Evolutionary conservation across 2,329 filamentous ascomycete genomes (phyloP).

Genomic region (Cercospora sojina): DNA sequence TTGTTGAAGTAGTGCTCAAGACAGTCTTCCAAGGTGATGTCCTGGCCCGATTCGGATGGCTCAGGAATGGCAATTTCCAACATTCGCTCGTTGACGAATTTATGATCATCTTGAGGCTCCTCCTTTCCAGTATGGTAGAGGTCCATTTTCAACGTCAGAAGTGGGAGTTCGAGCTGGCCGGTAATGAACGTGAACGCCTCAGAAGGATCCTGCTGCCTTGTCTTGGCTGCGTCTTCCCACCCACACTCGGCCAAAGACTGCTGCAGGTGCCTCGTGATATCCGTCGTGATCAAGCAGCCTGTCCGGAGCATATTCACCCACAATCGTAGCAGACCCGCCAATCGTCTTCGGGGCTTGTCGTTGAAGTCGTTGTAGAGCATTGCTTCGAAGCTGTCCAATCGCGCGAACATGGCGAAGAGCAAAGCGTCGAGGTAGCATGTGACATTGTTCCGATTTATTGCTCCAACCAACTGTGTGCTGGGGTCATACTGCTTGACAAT

Average conservation of each 20-base stretch:
- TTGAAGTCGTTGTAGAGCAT: constrained; percentile 80
- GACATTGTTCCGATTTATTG: constrained; percentile 78
- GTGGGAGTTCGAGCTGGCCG: constrained; percentile 78
- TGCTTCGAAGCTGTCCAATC: constrained; percentile 85
- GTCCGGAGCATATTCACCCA: constrained; percentile 92
- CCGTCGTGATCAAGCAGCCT: constrained; percentile 79
- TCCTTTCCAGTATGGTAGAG: constrained; percentile 89
- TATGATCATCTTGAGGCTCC: constrained; percentile 82
- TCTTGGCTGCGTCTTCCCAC: constrained; percentile 74
- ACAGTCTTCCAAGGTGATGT: constrained; percentile 81
- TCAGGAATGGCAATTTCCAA: constrained; percentile 89
- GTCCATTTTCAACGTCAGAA: constrained; percentile 89
- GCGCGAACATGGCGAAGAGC: constrained; percentile 93
- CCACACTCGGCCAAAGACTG: constrained; percentile 80
- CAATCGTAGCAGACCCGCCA: constrained; percentile 75
- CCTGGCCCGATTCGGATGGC: constrained; percentile 58
- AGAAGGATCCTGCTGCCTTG: constrained; percentile 91
- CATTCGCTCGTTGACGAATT: constrained; percentile 86
- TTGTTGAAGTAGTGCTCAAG: constrained; percentile 95
- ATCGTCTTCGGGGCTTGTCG: constrained; percentile 68
- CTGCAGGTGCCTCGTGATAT: constrained; percentile 81
- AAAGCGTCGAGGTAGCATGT: constrained; percentile 95
- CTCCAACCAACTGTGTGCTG: constrained; percentile 71
- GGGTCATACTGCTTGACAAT: constrained; percentile 74
- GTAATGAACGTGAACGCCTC: constrained; percentile 96